Conservation (phyloP, 2,329 filamentous ascomycete genomes). For the Chalara sp. region DNA sequence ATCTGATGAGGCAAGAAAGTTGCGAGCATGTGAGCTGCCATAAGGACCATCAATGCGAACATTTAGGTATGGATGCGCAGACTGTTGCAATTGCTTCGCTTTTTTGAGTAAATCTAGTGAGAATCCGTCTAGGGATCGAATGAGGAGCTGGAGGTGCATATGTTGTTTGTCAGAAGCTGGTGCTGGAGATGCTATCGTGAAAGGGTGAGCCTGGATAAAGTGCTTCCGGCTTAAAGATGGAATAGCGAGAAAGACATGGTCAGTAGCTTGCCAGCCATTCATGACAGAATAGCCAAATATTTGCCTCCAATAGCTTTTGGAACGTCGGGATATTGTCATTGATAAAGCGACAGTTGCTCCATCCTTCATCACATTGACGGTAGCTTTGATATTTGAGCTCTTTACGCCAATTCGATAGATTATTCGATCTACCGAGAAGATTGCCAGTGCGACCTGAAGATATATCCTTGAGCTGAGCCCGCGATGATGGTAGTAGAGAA, state of each 20-base stretch:
- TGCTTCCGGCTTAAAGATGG: slow-evolving; percentile 46
- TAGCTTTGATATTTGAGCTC: slow-evolving; percentile 38
- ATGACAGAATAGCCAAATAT: slow-evolving; percentile 30
- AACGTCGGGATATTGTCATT: slow-evolving; percentile 10
- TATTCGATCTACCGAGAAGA: slow-evolving; percentile 24
- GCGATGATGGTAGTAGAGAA: slow-evolving; percentile 54
- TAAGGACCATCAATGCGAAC: slow-evolving; percentile 60
- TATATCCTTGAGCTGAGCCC: slow-evolving; percentile 40
- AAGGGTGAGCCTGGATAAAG: slow-evolving; percentile 55
- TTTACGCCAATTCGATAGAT: slow-evolving; percentile 50
- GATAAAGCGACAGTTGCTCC: slow-evolving; percentile 45
- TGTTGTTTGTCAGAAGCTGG: slow-evolving; percentile 33
- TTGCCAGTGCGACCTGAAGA: slow-evolving; percentile 35
- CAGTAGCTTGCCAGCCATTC: slow-evolving; percentile 51
- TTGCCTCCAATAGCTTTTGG: slow-evolving; percentile 2
- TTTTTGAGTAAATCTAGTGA: slow-evolving; percentile 46
- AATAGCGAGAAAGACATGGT: slow-evolving; percentile 57
- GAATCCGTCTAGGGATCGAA: slow-evolving; percentile 55
- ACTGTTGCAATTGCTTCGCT: slow-evolving; percentile 36
- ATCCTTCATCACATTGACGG: slow-evolving; percentile 47
- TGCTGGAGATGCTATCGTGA: slow-evolving; percentile 58
- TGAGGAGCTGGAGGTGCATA: slow-evolving; percentile 49
- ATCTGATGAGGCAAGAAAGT: slow-evolving; percentile 41
- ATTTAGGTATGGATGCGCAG: slow-evolving; percentile 19
- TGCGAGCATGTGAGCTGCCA: slow-evolving; percentile 48